phyloP scores from a whole-genome alignment of 192 early-diverging fungal genomes.

The Podila clonocystis region DNA sequence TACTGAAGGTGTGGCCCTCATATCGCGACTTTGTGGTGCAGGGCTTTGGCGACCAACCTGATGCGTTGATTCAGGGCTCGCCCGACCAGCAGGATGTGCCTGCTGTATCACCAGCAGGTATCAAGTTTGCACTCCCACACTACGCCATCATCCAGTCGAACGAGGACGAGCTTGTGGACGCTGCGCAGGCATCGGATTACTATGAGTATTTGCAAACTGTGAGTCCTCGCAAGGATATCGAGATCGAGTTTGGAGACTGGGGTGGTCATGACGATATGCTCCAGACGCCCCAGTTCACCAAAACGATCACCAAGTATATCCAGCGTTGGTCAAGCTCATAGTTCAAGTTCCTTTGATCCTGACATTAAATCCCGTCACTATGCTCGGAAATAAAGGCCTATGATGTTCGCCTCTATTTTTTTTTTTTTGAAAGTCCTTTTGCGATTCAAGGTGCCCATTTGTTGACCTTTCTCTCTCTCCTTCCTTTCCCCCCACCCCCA shows the following conservation, averaged over 20 bases:
- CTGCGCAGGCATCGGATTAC: slow-evolving; percentile 63
- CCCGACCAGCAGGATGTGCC: slow-evolving; percentile 43
- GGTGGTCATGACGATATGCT: slow-evolving; percentile 45
- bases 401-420: no score
- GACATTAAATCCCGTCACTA: background rate
- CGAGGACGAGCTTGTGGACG: slow-evolving; percentile 75
- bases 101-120: background rate
- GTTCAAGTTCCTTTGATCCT: background rate
- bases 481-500: background rate
- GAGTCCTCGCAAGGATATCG: background rate
- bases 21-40: slow-evolving; percentile 79
- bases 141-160: slow-evolving; percentile 74
- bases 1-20: slow-evolving; percentile 69
- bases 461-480: background rate
- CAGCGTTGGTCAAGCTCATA: background rate
- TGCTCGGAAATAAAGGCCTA: background rate
- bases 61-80: slow-evolving; percentile 56
- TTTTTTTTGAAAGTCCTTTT: no score
- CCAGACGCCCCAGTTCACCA: slow-evolving; percentile 32
- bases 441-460: no score
- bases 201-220: slow-evolving; percentile 43
- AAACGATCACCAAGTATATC: slow-evolving; percentile 28
- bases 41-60: slow-evolving; percentile 69
- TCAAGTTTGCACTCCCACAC: slow-evolving; percentile 36
- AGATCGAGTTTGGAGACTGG: slow-evolving; percentile 48